Evolutionary conservation across 2,329 filamentous ascomycete genomes (phyloP), one percentile per base, ranked within the genome.

Genomic region (Phialophora macrospora): DNA sequence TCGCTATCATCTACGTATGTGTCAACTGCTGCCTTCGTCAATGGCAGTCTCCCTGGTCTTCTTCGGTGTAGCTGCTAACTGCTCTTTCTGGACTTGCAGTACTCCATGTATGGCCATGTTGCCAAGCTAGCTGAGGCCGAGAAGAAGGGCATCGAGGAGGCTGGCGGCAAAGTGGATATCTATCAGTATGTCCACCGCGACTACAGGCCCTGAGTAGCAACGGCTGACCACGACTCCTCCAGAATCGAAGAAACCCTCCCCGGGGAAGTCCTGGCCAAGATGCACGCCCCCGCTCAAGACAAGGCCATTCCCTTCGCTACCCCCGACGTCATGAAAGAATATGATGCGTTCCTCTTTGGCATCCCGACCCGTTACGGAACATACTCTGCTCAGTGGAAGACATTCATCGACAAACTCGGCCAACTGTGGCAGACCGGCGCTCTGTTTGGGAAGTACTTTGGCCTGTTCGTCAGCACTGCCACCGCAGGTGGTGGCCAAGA

Each of bases 291-390:
- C 4, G 76, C 88, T 72, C 96, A 97, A 74, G 63, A 70, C 63
- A 77, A 84, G 70, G 83, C 86, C 75, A 82, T 95, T 77, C 85
- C 88, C 64, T 78, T 92, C 72, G 83, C 88, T 66, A 81, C 84
- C 73, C 83, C 85, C 57, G 77, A 84, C 12, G 82, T 78, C 34
- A 88, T 97, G 51, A 86, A 88, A 75, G 70, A 82, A 60, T 98
- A 96, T 82, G 93, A 98, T 75, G 95, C 83, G 72, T 89, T 97
- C 83, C 88, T 99, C 70, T 86, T 98, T 74, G 95, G 95, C 72
- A 95, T 98, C 78, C 95, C 95, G 66, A 99, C 95, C 59, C 88
- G 95, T 72, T 99, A 92, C 82, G 95, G 95, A 74, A 98, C 96
- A 87, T 97, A 97, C 85, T 93, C 94, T 56, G 91, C 90, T 20